Evolutionary conservation across 1,139 yeast genomes (phyloP).

Genomic region (Pichia sp.): DNA sequence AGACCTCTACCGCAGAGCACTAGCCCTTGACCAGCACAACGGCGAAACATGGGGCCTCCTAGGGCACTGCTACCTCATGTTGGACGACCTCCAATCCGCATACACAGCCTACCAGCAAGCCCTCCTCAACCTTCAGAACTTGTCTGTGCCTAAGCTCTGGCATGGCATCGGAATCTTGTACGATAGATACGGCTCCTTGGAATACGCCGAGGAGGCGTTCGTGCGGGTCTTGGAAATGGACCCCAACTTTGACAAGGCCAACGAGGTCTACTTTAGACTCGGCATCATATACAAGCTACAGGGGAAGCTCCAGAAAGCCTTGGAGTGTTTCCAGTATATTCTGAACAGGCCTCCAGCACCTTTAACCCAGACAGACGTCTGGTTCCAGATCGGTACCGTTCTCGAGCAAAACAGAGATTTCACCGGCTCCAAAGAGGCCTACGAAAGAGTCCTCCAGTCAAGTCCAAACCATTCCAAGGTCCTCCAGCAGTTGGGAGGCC

Average conservation of each 20-base stretch:
- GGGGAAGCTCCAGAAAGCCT: constrained; percentile 76
- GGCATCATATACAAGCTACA: constrained; percentile 98
- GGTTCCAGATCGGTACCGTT: constrained; percentile 97
- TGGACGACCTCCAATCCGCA: constrained; percentile 92
- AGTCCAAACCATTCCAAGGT: constrained; percentile 95
- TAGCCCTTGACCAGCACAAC: constrained; percentile 75
- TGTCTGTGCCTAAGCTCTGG: constrained; percentile 96
- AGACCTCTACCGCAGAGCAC: constrained; percentile 83
- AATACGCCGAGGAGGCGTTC: constrained; percentile 97
- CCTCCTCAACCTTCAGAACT: constrained; percentile 81
- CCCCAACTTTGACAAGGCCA: constrained; percentile 92
- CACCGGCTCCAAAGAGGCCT: constrained; percentile 89
- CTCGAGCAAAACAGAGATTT: constrained; percentile 92
- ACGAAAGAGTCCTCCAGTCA: constrained; percentile 83
- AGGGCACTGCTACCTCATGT: constrained; percentile 95
- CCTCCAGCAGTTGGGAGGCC: constrained; percentile 91
- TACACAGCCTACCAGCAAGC: constrained; percentile 97
- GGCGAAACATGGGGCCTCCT: constrained; percentile 97
- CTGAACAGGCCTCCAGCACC: constrained; percentile 91
- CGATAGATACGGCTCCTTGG: constrained; percentile 92
- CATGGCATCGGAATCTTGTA: constrained; percentile 96
- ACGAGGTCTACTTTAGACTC: constrained; percentile 89
- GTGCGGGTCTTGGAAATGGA: constrained; percentile 93
- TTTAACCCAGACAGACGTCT: constrained; percentile 90
- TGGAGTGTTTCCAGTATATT: constrained; percentile 92